Conservation (phyloP, 2,329 filamentous ascomycete genomes). For the Epichloe baconii region DNA sequence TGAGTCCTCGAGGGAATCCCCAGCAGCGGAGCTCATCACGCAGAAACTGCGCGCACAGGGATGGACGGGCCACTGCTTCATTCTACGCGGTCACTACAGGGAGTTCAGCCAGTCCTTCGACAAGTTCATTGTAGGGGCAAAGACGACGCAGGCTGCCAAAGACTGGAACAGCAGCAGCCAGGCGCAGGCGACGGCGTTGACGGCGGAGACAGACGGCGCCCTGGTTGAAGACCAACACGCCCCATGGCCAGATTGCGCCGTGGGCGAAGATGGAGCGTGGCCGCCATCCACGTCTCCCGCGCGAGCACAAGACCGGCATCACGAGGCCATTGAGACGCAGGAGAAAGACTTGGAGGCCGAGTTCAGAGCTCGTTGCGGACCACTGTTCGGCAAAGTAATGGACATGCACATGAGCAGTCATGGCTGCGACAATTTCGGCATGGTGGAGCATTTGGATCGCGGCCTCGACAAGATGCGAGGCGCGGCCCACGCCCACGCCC, state of each 20-base stretch:
- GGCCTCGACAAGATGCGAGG: constrained; percentile 31
- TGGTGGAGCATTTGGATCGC: constrained; percentile 35
- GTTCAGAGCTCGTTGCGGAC: constrained; percentile 31
- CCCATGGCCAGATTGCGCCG: constrained; percentile 30
- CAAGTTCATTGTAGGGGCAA: constrained; percentile 33
- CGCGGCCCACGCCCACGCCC: constrained; percentile 3
- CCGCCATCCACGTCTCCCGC: constrained; percentile 24
- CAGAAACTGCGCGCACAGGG: constrained; percentile 32
- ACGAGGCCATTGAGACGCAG: constrained; percentile 27
- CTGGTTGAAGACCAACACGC: constrained; percentile 27
- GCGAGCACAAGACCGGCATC: constrained; percentile 25
- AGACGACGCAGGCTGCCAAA: constrained; percentile 27
- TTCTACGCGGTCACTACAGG: constrained; percentile 42
- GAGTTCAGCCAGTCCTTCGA: constrained; percentile 42
- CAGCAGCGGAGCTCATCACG: constrained; percentile 30
- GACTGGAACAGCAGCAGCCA: constrained; percentile 22
- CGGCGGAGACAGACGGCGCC: constrained; percentile 11
- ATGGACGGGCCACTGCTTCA: constrained; percentile 38
- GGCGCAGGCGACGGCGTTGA: constrained; percentile 5
- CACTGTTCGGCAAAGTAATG: constrained; percentile 31
- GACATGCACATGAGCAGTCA: constrained; percentile 17
- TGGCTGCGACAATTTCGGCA: constrained; percentile 26
- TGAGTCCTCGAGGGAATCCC: constrained; percentile 38
- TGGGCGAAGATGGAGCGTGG: constrained; percentile 28
- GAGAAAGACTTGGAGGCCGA: constrained; percentile 37